Evolutionary conservation across 1,139 yeast genomes (phyloP), one percentile per base, ranked within the genome.

Genomic region (Candida neerlandica): DNA sequence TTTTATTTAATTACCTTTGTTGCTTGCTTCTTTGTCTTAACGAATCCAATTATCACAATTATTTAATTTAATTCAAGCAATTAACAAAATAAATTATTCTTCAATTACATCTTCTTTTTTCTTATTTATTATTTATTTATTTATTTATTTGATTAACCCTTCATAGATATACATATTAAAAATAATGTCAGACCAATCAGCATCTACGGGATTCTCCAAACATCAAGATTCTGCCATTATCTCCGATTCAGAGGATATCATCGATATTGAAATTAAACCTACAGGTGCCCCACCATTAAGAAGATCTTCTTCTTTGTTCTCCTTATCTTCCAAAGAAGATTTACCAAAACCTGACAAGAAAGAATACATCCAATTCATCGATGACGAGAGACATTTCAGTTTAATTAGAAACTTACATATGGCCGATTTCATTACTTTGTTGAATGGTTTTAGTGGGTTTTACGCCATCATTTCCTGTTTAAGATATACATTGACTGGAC

Each of bases 401-500:
- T 78, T 87, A 75, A 68, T 87, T 50, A 77, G 96, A 63, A 86
- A 86, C 63, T 80, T 94, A 56, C 98, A 94, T 67, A 78, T 92
- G 85, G 99, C 99, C 2, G 99, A 94, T 67, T 90, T 85, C 70
- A 94, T 94, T 64, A 94, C 99, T 1, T 79, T 91, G 71, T 77
- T 94, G 67, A 94, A 94, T 69, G 97, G 94, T 6, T 87, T 87
- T 62, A 80, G 85, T 38, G 99, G 99, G 1, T 92, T 94, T 65
- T 89, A 90, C 68, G 85, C 97, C 33, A 86, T 94, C 56, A 78
- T 94, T 44, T 86, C 96, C 45, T 89, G 97, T 67, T 72, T 91
- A 56, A 78, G 97, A 61, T 94, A 82, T 67, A 82, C 90, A 3
- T 74, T 85, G 46, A 88, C 95, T 1, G 81, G 81, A 11, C 73